Percentiles rank a stretch among this genome's conserved stretches.
These are phyloP conservation scores for Spatholobus suberectus DNA, from an alignment of 306 rosid genomes.

Conservation along the genomic window DNA sequence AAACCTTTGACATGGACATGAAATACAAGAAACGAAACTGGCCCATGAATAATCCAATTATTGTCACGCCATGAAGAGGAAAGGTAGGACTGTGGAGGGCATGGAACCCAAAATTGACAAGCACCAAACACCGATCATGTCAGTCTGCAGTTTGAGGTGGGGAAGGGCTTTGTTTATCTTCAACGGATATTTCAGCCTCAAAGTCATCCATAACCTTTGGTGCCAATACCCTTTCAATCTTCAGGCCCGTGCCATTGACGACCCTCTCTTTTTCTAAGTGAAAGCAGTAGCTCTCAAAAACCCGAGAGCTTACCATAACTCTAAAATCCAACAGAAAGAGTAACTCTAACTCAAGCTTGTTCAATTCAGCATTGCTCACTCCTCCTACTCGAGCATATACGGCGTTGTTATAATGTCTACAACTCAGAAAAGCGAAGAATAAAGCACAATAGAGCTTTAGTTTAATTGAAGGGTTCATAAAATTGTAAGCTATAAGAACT, in stretches of 20 bases:
- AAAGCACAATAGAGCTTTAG: not conserved
- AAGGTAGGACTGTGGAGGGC: not conserved
- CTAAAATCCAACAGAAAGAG: constrained; percentile 86
- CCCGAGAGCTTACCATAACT: constrained; percentile 71
- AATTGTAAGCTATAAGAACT: not conserved
- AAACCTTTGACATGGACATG: constrained; percentile 20
- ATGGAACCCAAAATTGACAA: constrained; percentile 34
- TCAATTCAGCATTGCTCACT: constrained; percentile 78
- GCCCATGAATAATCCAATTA: constrained; percentile 34
- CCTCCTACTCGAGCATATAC: constrained; percentile 86
- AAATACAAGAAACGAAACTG: constrained; percentile 10
- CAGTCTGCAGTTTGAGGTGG: constrained; percentile 50
- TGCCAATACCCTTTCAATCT: constrained; percentile 58
- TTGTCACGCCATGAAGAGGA: not conserved
- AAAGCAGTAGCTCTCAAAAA: constrained; percentile 75
- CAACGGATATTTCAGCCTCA: constrained; percentile 60
- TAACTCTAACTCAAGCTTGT: constrained; percentile 85
- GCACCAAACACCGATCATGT: constrained; percentile 20
- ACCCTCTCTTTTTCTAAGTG: constrained; percentile 81
- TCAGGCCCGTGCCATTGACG: constrained; percentile 54
- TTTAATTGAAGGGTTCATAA: not conserved
- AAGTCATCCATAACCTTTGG: constrained; percentile 50
- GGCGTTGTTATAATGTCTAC: constrained; percentile 83
- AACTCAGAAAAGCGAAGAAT: constrained; percentile 11
- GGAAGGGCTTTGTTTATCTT: constrained; percentile 57